phyloP scores from a whole-genome alignment of 371 early-diverging fungal genomes.

The Entomophthora muscae region DNA sequence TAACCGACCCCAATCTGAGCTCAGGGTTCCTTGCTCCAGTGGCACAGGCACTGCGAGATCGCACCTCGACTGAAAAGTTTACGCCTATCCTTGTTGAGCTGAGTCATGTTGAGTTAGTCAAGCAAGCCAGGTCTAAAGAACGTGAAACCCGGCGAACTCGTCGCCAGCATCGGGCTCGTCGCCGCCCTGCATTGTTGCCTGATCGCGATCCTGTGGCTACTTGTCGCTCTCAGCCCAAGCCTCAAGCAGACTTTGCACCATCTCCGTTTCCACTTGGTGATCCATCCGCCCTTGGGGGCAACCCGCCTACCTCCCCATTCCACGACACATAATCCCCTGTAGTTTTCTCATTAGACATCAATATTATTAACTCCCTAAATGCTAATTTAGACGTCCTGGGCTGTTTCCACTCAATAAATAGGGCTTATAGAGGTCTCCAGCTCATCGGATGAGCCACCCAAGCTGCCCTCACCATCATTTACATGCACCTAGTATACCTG shows the following conservation, averaged over 20 bases:
- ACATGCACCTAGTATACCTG: no score
- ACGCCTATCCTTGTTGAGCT: constrained; percentile 46
- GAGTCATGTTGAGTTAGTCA: constrained; percentile 52
- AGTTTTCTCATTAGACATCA: background rate
- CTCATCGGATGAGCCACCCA: no score
- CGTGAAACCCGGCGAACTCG: constrained; percentile 37
- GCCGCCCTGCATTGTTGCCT: constrained; percentile 40
- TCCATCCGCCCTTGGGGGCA: background rate
- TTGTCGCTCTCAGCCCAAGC: constrained; percentile 12
- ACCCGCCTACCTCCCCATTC: background rate
- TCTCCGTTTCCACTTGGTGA: background rate
- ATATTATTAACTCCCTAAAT: background rate
- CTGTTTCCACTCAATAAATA: background rate
- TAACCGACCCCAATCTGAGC: constrained; percentile 59
- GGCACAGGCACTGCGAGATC: constrained; percentile 24
- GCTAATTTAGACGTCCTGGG: background rate
- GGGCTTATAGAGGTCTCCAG: background rate
- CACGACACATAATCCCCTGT: background rate
- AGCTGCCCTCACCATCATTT: no score
- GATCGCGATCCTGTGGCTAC: constrained; percentile 46
- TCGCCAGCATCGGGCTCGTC: constrained; percentile 65
- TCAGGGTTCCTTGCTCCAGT: constrained; percentile 49
- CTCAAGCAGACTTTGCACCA: background rate
- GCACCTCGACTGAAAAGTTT: constrained; percentile 27
- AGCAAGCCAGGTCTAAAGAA: constrained; percentile 61